phyloP scores from a whole-genome alignment of 495 filamentous ascomycete genomes.

The Letharia lupina region DNA sequence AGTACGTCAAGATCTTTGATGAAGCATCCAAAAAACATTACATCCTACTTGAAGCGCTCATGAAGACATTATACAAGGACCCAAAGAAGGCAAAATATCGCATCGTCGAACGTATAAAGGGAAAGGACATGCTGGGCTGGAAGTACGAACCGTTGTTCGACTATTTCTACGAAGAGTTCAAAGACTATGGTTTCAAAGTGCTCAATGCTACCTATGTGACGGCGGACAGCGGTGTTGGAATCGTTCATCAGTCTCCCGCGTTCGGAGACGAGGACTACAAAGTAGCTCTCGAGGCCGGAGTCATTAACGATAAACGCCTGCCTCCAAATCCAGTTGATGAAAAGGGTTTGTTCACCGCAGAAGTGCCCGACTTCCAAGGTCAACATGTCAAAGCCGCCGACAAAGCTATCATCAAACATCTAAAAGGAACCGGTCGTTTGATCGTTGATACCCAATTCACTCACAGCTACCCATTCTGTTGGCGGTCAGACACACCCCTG shows the following conservation, averaged over 20 bases:
- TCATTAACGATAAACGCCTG: slow-evolving; percentile 65
- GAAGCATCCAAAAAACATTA: slow-evolving; percentile 74
- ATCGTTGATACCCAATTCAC: slow-evolving; percentile 84
- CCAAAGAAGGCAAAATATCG: slow-evolving; percentile 96
- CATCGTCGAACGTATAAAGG: slow-evolving; percentile 71
- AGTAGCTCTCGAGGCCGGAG: slow-evolving; percentile 65
- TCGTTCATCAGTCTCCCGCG: slow-evolving; percentile 91
- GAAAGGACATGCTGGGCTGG: slow-evolving; percentile 84
- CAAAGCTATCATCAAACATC: slow-evolving; percentile 85
- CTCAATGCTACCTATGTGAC: slow-evolving; percentile 86
- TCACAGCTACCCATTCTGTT: slow-evolving; percentile 94
- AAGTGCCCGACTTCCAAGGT: slow-evolving; percentile 77
- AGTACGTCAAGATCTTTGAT: slow-evolving; percentile 89
- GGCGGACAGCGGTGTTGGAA: slow-evolving; percentile 84
- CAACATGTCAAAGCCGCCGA: slow-evolving; percentile 93
- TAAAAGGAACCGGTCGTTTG: slow-evolving; percentile 72
- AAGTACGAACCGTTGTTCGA: slow-evolving; percentile 85
- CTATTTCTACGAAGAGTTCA: slow-evolving; percentile 92
- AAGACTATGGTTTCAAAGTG: slow-evolving; percentile 77
- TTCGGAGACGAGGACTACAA: slow-evolving; percentile 98
- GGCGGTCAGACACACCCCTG: slow-evolving; percentile 88
- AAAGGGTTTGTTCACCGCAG: slow-evolving; percentile 67
- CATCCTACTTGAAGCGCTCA: slow-evolving; percentile 76
- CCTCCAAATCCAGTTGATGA: slow-evolving; percentile 90
- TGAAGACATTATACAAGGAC: slow-evolving; percentile 87